phyloP scores from a whole-genome alignment of 306 rosid species.

The Pterocarpus santalinus region DNA sequence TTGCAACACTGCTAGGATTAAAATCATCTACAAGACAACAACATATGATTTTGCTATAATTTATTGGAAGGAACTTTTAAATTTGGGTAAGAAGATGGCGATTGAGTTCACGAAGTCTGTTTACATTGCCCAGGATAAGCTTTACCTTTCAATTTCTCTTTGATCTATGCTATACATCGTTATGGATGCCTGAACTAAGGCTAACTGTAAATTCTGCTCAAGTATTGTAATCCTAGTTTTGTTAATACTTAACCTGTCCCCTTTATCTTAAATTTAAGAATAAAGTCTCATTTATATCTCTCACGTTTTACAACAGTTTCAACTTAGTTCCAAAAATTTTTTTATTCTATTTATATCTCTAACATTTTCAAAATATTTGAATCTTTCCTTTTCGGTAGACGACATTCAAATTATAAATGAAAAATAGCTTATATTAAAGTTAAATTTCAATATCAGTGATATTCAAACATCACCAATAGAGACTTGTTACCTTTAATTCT shows the following conservation, averaged over 20 bases:
- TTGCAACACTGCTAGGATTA: constrained; percentile 22
- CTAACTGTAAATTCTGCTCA: neutral
- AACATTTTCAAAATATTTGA: too few species aligned
- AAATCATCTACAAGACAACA: constrained; percentile 7
- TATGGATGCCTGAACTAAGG: constrained; percentile 19
- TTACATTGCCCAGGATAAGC: constrained; percentile 14
- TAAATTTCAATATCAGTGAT: too few species aligned
- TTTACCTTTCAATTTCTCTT: constrained; percentile 29
- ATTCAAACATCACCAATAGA: too few species aligned
- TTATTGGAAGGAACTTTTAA: neutral
- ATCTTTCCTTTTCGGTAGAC: too few species aligned
- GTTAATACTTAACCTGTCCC: neutral
- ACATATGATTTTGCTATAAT: neutral
- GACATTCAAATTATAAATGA: too few species aligned
- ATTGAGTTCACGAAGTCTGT: constrained; percentile 8
- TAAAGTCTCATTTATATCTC: too few species aligned
- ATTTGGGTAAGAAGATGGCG: constrained; percentile 21
- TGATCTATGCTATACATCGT: neutral
- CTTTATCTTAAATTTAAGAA: neutral
- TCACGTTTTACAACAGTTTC: too few species aligned
- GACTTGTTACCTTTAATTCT: too few species aligned
- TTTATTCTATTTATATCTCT: too few species aligned
- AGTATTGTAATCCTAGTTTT: constrained; percentile 2
- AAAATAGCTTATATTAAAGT: too few species aligned
- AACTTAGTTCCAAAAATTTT: too few species aligned